Conservation (phyloP, 106 monocot species). For the Platanthera guangdongensis region DNA sequence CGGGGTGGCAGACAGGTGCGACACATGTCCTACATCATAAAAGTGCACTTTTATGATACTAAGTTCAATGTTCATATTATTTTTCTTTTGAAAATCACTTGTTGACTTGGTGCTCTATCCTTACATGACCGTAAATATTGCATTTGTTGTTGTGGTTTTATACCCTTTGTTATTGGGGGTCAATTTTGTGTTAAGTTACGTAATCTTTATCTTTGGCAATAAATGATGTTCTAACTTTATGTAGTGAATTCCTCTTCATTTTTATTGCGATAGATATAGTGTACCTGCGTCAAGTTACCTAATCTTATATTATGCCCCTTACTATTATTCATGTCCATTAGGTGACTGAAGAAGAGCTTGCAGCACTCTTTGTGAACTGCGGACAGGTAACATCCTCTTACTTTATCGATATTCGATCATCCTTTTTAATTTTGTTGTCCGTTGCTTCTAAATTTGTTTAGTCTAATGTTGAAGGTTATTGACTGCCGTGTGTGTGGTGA, state of each 20-base stretch:
- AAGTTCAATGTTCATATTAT: neutral
- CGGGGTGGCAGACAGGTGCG: no score
- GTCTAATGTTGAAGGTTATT: conserved; percentile 23
- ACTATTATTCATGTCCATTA: conserved; percentile 7
- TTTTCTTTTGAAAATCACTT: neutral
- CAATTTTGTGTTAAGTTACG: neutral
- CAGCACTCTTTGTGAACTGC: conserved; percentile 31
- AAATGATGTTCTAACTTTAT: neutral
- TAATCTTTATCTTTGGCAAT: neutral
- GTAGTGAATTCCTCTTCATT: neutral
- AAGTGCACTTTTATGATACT: no score
- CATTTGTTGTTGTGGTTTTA: neutral
- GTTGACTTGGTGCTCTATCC: neutral
- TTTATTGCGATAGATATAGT: neutral
- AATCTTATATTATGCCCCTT: neutral
- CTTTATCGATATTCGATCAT: conserved; percentile 1
- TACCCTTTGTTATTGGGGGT: neutral
- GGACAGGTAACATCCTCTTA: conserved; percentile 20
- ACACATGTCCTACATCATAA: no score
- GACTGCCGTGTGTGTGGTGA: conserved; percentile 55
- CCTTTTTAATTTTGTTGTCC: neutral
- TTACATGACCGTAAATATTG: neutral
- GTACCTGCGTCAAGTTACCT: neutral
- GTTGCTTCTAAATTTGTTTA: conserved; percentile 3
- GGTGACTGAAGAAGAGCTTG: conserved; percentile 55